Evolutionary conservation across 2,329 filamentous ascomycete species (phyloP).

Genomic region (Stachybotrys echinatus): DNA sequence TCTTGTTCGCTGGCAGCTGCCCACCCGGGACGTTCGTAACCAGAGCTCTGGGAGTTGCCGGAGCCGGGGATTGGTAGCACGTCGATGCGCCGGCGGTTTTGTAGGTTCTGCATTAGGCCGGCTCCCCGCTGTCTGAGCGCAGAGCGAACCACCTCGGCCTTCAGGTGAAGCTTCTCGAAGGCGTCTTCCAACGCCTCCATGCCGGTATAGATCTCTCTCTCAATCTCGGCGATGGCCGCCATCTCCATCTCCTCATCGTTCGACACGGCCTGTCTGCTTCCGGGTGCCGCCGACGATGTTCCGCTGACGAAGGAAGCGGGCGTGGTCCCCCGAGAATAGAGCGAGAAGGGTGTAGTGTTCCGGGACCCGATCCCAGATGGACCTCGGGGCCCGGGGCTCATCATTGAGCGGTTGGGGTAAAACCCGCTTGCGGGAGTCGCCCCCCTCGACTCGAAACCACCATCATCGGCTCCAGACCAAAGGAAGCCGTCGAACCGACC

Average conservation of each 20-base stretch:
- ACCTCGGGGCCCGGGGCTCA: conserved; percentile 35
- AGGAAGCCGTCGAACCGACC: conserved; percentile 94
- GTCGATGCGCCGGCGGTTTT: conserved; percentile 52
- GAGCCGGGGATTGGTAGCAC: conserved; percentile 44
- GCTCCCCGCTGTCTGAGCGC: conserved; percentile 77
- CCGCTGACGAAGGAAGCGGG: conserved; percentile 54
- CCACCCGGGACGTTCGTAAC: conserved; percentile 37
- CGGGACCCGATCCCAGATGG: conserved; percentile 37
- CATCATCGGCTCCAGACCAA: conserved; percentile 77
- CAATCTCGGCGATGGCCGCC: conserved; percentile 81
- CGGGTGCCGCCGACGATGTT: conserved; percentile 40
- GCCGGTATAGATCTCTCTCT: conserved; percentile 85
- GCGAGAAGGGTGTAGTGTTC: conserved; percentile 41
- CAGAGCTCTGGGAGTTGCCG: conserved; percentile 38
- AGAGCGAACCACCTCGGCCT: conserved; percentile 74
- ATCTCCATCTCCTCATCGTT: conserved; percentile 94
- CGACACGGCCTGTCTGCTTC: conserved; percentile 60
- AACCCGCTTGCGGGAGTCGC: conserved; percentile 49
- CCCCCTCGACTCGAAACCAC: conserved; percentile 45
- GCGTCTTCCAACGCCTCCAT: conserved; percentile 95
- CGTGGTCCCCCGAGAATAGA: conserved; percentile 52
- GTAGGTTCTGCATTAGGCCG: conserved; percentile 63
- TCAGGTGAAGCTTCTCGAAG: conserved; percentile 84
- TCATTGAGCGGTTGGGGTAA: conserved; percentile 27
- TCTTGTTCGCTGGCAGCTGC: conserved; percentile 38